Conservation (phyloP, 2,329 filamentous ascomycete species). For the Blumeria hordei region DNA sequence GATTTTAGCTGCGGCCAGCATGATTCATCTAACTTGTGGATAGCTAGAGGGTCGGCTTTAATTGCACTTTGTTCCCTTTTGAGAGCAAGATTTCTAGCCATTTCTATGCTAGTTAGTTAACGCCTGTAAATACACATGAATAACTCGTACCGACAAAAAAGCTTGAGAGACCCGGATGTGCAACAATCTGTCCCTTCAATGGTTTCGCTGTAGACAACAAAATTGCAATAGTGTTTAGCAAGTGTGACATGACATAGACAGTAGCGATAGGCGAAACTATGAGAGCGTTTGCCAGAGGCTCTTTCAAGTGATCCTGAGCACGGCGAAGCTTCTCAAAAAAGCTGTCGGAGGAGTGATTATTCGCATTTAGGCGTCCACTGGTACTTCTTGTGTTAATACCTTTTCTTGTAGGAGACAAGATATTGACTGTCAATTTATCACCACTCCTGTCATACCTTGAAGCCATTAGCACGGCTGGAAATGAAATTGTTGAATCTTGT, state of each 20-base stretch:
- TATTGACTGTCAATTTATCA: constrained; percentile 7
- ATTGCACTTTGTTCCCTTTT: constrained; percentile 35
- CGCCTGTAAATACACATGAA: background rate
- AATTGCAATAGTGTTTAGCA: constrained; percentile 40
- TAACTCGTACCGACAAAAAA: constrained; percentile 24
- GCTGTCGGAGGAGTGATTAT: constrained; percentile 12
- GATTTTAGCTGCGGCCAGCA: constrained; percentile 21
- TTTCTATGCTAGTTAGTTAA: constrained; percentile 20
- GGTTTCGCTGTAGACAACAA: constrained; percentile 37
- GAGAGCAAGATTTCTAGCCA: constrained; percentile 45
- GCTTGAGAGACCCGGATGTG: constrained; percentile 31
- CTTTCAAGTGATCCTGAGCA: constrained; percentile 39
- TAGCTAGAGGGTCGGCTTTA: constrained; percentile 10
- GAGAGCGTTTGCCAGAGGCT: constrained; percentile 27
- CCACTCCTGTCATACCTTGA: constrained; percentile 7
- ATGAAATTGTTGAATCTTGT: constrained; percentile 77
- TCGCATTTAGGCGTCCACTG: constrained; percentile 6
- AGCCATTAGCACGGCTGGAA: constrained; percentile 34
- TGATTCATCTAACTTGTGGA: constrained; percentile 11
- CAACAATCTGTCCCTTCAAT: constrained; percentile 20
- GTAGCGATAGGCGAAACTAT: constrained; percentile 28
- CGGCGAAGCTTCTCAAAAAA: constrained; percentile 25
- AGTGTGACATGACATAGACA: constrained; percentile 36
- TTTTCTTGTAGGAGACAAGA: constrained; percentile 9
- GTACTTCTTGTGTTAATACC: constrained; percentile 3